Base-by-base conservation (phyloP, 2,329 filamentous ascomycete species). In the Colletotrichum trifolii region DNA sequence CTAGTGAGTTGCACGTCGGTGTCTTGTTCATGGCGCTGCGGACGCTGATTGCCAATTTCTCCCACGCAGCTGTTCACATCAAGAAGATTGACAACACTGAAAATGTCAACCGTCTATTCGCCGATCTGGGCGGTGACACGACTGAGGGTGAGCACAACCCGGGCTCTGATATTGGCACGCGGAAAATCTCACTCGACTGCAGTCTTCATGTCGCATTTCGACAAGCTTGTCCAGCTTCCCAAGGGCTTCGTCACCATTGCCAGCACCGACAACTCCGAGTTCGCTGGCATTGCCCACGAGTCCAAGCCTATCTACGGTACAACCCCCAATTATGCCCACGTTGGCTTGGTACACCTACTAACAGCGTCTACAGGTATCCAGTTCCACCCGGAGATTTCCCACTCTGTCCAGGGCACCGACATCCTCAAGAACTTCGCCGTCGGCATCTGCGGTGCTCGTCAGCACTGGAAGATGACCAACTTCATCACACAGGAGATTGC, bases 171-270 rank as follows among this genome's bases (percentile, higher is more conserved):
- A 46, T n/a, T 15, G 43, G 43, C 46, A 13, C 9, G 33, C 10
- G 0, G 15, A 8, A 43, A 59, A 39, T 34, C 40, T 60, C 39
- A 66, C 61, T 53, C 43, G 9, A 60, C 36, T 15, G 43, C 54
- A 73, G 82, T 92, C 12, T 95, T 87, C 85, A 97, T 97, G 94
- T 91, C 87, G 70, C 95, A 98, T 76, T 90, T 89, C 64, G 94
- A 97, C 79, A 97, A 97, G 83, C 86, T 98, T 10, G 85, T 85
- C 43, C 81, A 85, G 60, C 82, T 97, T 43, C 94, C 94, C 8
- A 81, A 89, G 40, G 86, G 84, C 45, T 97, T 97, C 75, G 79
- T 86, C 65, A 88, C 85, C 13, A 87, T 97, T 71, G 94, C 91
- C 54, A 90, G 84, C 5, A 95, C 93, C 2, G 75, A 82, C 54